Conservation (phyloP, 495 filamentous ascomycete species). For the Podospora didyma region DNA sequence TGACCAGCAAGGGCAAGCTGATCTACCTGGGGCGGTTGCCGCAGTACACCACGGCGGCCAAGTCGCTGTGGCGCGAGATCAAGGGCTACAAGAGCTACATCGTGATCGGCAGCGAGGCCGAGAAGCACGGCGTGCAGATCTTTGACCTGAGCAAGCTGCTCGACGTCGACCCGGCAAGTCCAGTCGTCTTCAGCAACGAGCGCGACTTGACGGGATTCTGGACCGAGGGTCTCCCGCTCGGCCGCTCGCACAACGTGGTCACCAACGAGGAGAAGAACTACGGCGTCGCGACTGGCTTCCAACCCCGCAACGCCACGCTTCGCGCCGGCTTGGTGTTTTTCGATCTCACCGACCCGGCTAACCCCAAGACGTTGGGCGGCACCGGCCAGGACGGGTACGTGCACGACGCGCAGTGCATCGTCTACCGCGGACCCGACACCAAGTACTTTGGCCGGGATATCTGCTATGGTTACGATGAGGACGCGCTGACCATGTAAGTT, state of each 20-base stretch:
- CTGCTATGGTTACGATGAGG: slow-evolving; percentile 54
- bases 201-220: slow-evolving; percentile 32
- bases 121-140: slow-evolving; percentile 45
- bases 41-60: slow-evolving; percentile 35
- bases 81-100: slow-evolving; percentile 41
- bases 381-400: slow-evolving; percentile 49
- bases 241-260: slow-evolving; percentile 47
- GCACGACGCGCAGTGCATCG: slow-evolving; percentile 53
- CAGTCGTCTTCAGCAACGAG: slow-evolving; percentile 28
- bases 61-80: slow-evolving; percentile 49
- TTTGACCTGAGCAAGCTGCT: slow-evolving; percentile 44
- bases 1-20: slow-evolving; percentile 45
- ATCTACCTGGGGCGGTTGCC: slow-evolving; percentile 54
- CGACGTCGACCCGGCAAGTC: slow-evolving; percentile 16
- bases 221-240: slow-evolving; percentile 28
- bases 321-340: slow-evolving; percentile 47
- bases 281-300: slow-evolving; percentile 41
- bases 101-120: slow-evolving; percentile 46
- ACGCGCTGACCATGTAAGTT: slow-evolving; percentile 35
- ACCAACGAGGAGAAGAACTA: slow-evolving; percentile 42
- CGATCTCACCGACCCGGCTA: slow-evolving; percentile 41
- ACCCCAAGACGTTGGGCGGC: slow-evolving; percentile 46
- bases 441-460: slow-evolving; percentile 48
- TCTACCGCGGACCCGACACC: slow-evolving; percentile 50
- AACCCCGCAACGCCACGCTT: slow-evolving; percentile 35